Base-by-base conservation (phyloP, 2,329 filamentous ascomycete genomes). In the Pseudocercospora crystallina region DNA sequence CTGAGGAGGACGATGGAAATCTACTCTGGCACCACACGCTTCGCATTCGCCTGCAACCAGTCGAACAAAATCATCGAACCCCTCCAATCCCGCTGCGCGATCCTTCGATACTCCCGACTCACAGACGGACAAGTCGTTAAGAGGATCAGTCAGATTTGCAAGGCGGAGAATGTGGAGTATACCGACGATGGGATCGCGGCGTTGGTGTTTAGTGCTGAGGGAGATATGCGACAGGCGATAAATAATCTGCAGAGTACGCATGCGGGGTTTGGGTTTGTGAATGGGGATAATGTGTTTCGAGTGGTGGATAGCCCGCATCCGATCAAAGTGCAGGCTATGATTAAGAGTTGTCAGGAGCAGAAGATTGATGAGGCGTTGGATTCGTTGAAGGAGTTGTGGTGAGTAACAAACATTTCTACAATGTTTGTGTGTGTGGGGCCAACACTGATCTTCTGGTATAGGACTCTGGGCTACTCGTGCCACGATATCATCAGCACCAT, bases 31-130 rank as follows among this genome's bases (percentile, higher is more conserved):
- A 99, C 94, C 1, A 99, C 94, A 2, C 83, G 94, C 51, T 99
- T 99, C 67, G 94, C 94, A 0, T 99, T 99, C 66, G 94, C 94
- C 2, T 99, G 94, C 78, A 99, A 99, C 71, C 90, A 96, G 76
- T 94, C 88, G 56, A 99, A 97, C 77, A 99, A 97, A 75, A 97
- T 99, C 68, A 99, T 99, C 71, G 94, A 99, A 72, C 94, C 94
- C n/a, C 79, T 99, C 44, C 94, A 99, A 71, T 96, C 91, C 13
- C 84, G 94, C 64, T 99, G 94, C 69, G 94, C 94, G 14, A 97
- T 99, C 67, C 81, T 99, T 48, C 86, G 94, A 53, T 99, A 96
- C 72, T 86, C 91, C 30, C 86, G 92, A 49, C 79, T 99, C 59
- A 96, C 92, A 2, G 94, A 99, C 68, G 86, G 83, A 10, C 92